Base-by-base conservation (phyloP, 1,284 basidiomycete species). In the Paramarasmius palmivorus region DNA sequence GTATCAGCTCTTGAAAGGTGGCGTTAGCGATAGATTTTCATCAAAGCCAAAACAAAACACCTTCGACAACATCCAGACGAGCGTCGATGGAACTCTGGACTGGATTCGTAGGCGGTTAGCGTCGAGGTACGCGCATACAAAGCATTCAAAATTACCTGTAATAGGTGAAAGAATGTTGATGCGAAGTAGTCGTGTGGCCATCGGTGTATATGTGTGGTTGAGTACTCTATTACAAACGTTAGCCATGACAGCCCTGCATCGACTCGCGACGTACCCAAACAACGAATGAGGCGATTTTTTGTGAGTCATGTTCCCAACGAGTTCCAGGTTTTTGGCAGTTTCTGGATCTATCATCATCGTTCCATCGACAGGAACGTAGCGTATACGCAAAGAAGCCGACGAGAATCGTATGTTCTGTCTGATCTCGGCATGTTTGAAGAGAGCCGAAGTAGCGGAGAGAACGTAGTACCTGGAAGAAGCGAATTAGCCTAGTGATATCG, bases 281-380 rank as follows among this genome's bases (percentile, higher is more conserved):
- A 92, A 65, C 10, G 90, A 85, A 72, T 89, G 79, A 15, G 72
- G 63, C 0, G 83, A 87, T 63, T 84, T 90, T 61, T 80, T 81
- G 29, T 73, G 76, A 1, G 83, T 66, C 63, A 83, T 79, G 66
- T 93, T 97, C 12, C 77, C 82, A 3, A 95, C 87, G 1, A 98
- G 76, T 68, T 98, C 95, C 2, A 98, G 78, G 65, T 95, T 93
- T 45, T 81, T 82, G 1, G 86, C 91, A 0, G 90, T 93, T 54
- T 95, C 93, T 0, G 85, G 79, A 65, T 97, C 95, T 60, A 98
- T 91, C 78, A 96, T 82, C 88, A 97, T 92, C 0, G 92, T 95
- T 0, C 93, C 93, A 68, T 84, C 90, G 0, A 92, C 85, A 1
- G 91, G 83, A 0, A 83, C 76, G 65, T 90, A 96, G 12, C 80